Evolutionary conservation across 441 rosid genomes (phyloP).

Genomic region (Breynia disticha): DNA sequence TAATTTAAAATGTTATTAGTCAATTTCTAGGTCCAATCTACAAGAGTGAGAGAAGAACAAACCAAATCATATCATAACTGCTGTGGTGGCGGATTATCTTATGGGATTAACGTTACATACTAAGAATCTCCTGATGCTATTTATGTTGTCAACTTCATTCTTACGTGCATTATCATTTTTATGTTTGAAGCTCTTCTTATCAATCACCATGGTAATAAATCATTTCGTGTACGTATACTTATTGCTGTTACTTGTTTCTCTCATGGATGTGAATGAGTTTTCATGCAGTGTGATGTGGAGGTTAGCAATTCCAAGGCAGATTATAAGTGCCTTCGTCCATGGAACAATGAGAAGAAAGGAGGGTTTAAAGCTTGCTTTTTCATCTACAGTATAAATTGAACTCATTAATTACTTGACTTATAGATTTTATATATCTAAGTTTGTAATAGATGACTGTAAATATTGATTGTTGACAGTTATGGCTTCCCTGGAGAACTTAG

Average conservation of each 20-base stretch:
- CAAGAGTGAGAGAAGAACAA: neutral
- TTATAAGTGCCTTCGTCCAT: neutral
- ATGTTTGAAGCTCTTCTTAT: too few species aligned
- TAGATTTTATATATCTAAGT: too few species aligned
- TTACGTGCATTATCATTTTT: too few species aligned
- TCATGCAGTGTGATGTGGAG: conserved; percentile 11
- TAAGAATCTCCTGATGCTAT: conserved; percentile 4
- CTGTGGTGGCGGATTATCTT: conserved; percentile 1
- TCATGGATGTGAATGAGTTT: neutral
- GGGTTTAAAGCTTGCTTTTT: conserved; percentile 43
- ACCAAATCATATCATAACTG: neutral
- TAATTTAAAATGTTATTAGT: neutral
- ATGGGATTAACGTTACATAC: conserved; percentile 11
- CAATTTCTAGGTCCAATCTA: neutral
- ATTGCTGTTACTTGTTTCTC: too few species aligned
- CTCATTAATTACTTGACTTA: neutral
- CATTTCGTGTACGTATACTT: too few species aligned
- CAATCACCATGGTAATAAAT: too few species aligned
- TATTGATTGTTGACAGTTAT: conserved; percentile 14
- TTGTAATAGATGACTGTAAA: too few species aligned
- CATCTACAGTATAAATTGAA: conserved; percentile 27
- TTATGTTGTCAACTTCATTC: neutral
- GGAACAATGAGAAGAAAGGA: conserved; percentile 24
- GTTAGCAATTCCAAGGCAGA: conserved; percentile 3
- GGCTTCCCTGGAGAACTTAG: conserved; percentile 42